Base-by-base conservation (phyloP, 495 filamentous ascomycete genomes). In the Penicillium longicatenatum region DNA sequence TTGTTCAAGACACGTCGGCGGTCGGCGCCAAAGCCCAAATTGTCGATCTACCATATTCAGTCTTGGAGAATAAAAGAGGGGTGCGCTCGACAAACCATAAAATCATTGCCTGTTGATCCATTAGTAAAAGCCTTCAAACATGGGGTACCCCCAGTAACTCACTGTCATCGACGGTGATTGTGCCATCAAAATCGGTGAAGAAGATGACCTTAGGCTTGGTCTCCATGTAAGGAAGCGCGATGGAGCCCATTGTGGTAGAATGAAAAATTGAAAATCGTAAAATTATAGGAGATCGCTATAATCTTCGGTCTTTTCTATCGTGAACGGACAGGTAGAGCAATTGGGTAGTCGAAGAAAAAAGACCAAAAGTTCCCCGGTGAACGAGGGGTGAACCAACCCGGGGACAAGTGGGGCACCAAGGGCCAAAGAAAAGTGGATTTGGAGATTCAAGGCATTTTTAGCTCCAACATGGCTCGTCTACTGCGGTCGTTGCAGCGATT, bases 151-250 rank as follows among this genome's bases (percentile, higher is more conserved):
- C 3, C 31, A 33, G 30, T 35, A 30, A 77, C 84, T 70, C 63
- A 86, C 86, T 93, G 75, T 97, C 92, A 62, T 89, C 82, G 55
- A 89, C 77, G 30, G 93, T 97, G 65, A 98, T 94, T 31, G 94
- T 97, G 52, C 93, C 93, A 68, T 98, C 93, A 61, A 98, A 98
- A 73, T 98, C 93, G 41, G 93, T 93, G 79, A 97, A 98, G 80
- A 98, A 96, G 73, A 98, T 94, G 78, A 87, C 86, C 70, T 91
- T 89, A 31, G 89, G 89, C 62, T 83, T 82, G 16, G 84, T 88
- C 61, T 79, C 75, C 74, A 92, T 71, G 53, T 77, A 77, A 4
- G 75, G 74, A 19, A 79, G 75, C 41, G 55, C 60, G 39, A 57
- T 67, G n/a, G 76, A 68, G 11, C 66, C 67, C 75, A 79, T 79